Percentiles rank a stretch among this genome's conserved stretches.
These are phyloP conservation scores for Dipteronia dyeriana DNA, from an alignment of 345 rosid species.

Conservation along the genomic window DNA sequence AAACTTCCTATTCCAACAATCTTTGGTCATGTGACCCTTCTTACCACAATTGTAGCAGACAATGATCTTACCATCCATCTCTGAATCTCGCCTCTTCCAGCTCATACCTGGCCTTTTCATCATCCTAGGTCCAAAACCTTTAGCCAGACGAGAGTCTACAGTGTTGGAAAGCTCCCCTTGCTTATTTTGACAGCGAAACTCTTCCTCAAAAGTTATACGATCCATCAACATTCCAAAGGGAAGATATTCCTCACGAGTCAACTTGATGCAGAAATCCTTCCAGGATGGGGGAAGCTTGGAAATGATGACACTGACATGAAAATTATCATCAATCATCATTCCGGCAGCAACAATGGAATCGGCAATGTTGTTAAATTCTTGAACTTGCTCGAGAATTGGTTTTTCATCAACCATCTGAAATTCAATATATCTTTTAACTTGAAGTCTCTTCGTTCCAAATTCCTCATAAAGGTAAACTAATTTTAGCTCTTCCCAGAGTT, in stretches of 20 bases:
- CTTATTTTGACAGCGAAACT: conserved; percentile 29
- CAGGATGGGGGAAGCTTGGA: conserved; percentile 85
- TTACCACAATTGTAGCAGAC: conserved; percentile 59
- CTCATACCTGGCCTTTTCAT: conserved; percentile 37
- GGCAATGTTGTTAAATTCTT: conserved; percentile 67
- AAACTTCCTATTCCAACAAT: conserved; percentile 45
- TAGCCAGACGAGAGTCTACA: conserved; percentile 20
- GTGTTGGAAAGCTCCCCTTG: conserved; percentile 32
- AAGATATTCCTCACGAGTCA: conserved; percentile 55
- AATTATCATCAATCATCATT: conserved; percentile 61
- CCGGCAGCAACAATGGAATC: conserved; percentile 67
- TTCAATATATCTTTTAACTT: conserved; percentile 76
- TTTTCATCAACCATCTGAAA: conserved; percentile 63
- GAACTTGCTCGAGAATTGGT: conserved; percentile 57
- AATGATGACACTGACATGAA: conserved; percentile 68
- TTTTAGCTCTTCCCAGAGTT: conserved; percentile 80
- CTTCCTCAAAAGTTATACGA: conserved; percentile 56
- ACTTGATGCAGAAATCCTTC: conserved; percentile 63
- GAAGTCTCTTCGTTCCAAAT: conserved; percentile 58
- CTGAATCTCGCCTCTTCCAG: conserved; percentile 45
- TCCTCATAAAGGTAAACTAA: conserved; percentile 66
- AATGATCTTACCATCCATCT: conserved; percentile 27
- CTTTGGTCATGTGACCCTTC: conserved; percentile 61
- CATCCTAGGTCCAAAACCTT: conserved; percentile 39
- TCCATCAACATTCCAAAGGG: conserved; percentile 63